Percentiles rank a stretch among this genome's conserved stretches.
These are phyloP conservation scores for Trichoderma guizhouense DNA, from an alignment of 2,329 filamentous ascomycete genomes.

Conservation along the genomic window DNA sequence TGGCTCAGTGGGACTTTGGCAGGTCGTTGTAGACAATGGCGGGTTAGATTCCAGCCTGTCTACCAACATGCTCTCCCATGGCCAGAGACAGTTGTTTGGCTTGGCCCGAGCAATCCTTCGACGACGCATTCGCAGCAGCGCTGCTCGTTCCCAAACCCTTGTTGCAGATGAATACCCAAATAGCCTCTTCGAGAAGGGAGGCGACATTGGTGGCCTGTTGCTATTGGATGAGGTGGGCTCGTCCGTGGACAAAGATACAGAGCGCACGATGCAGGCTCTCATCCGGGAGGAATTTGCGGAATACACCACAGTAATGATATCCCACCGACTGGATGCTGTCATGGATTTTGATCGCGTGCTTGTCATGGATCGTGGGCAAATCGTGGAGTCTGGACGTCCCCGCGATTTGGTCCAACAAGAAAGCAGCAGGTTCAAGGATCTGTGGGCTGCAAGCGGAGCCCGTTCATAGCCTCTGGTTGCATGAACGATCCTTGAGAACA, in stretches of 20 bases:
- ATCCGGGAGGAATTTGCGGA: slow-evolving; percentile 27
- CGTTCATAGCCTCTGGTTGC: not conserved
- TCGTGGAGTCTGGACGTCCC: slow-evolving; percentile 28
- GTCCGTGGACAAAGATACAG: slow-evolving; percentile 30
- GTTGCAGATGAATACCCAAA: not conserved
- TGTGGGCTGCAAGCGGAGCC: slow-evolving; percentile 14
- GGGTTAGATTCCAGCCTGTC: slow-evolving; percentile 39
- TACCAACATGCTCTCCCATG: slow-evolving; percentile 50
- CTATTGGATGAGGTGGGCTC: slow-evolving; percentile 34
- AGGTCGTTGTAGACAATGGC: slow-evolving; percentile 32
- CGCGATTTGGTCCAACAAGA: slow-evolving; percentile 23
- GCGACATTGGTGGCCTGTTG: slow-evolving; percentile 17
- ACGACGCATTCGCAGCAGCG: not conserved
- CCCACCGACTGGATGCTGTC: slow-evolving; percentile 30
- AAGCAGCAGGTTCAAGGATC: slow-evolving; percentile 22
- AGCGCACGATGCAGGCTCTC: slow-evolving; percentile 26
- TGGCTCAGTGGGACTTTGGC: slow-evolving; percentile 33
- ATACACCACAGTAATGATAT: slow-evolving; percentile 30
- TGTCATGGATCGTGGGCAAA: slow-evolving; percentile 28
- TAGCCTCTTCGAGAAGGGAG: not conserved
- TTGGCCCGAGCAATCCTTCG: slow-evolving; percentile 57
- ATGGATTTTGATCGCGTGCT: slow-evolving; percentile 29
- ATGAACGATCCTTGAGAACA: not conserved
- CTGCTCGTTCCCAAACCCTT: not conserved
- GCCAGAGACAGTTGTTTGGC: slow-evolving; percentile 63